Conservation (phyloP, 768 basidiomycete species). For the Tylopilus cervinicoccineus region DNA sequence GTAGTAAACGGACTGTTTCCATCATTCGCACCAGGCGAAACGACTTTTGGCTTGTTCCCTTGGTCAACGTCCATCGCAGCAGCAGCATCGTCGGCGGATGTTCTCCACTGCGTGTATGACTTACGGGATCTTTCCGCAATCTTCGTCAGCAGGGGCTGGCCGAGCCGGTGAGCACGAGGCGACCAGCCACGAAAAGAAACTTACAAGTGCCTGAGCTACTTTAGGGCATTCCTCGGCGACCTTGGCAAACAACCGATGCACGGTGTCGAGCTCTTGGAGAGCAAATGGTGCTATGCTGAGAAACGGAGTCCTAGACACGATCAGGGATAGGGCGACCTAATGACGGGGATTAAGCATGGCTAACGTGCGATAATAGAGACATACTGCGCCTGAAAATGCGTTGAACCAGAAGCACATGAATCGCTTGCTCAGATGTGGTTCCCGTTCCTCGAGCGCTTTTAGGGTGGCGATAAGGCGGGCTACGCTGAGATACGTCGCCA, state of each 20-base stretch:
- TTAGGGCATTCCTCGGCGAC: slow-evolving; percentile 58
- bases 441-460: slow-evolving; percentile 51
- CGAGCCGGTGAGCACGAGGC: slow-evolving; percentile 8
- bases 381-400: slow-evolving; percentile 65
- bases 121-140: slow-evolving; percentile 49
- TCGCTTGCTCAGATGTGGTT: slow-evolving; percentile 58
- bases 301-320: slow-evolving; percentile 59
- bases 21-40: neutral
- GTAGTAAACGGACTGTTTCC: slow-evolving; percentile 16
- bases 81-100: slow-evolving; percentile 12
- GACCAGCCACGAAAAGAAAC: slow-evolving; percentile 16
- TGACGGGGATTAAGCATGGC: slow-evolving; percentile 1
- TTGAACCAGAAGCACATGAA: slow-evolving; percentile 77
- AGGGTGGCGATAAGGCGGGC: slow-evolving; percentile 55
- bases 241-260: slow-evolving; percentile 52
- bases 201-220: slow-evolving; percentile 55
- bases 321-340: slow-evolving; percentile 61
- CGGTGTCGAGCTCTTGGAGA: slow-evolving; percentile 55
- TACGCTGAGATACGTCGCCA: slow-evolving; percentile 63
- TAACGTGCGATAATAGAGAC: slow-evolving; percentile 21
- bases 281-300: slow-evolving; percentile 56
- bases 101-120: slow-evolving; percentile 40
- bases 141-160: slow-evolving; percentile 54
- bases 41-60: neutral
- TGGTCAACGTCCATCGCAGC: slow-evolving; percentile 28